These are phyloP conservation scores for Neurospora tetrasperma DNA, from an alignment of 495 filamentous ascomycete species.

Conservation along the genomic window DNA sequence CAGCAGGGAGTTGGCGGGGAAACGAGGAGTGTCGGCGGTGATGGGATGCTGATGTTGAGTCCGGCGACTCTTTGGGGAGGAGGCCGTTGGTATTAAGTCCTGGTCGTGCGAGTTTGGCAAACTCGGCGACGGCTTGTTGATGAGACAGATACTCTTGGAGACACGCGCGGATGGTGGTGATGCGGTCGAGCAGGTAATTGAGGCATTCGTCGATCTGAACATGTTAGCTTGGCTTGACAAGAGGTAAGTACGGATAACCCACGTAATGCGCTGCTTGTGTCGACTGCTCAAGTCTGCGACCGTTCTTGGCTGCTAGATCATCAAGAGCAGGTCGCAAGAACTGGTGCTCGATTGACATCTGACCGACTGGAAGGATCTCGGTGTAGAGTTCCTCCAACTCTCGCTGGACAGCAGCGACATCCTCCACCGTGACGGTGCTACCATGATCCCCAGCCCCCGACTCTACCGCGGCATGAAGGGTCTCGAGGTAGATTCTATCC, in stretches of 20 bases:
- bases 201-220: slow-evolving; percentile 27
- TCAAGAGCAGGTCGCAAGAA: slow-evolving; percentile 46
- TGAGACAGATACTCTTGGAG: slow-evolving; percentile 22
- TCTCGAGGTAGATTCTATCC: slow-evolving; percentile 37
- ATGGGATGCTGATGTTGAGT: not conserved
- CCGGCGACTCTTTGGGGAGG: not conserved
- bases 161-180: slow-evolving; percentile 15
- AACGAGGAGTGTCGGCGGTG: slow-evolving; percentile 8
- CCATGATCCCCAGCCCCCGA: slow-evolving; percentile 4
- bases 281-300: slow-evolving; percentile 25
- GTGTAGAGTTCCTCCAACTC: slow-evolving; percentile 54
- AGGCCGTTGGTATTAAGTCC: slow-evolving; percentile 12
- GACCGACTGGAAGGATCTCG: slow-evolving; percentile 51
- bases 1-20: not conserved
- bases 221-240: too few species aligned
- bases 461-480: slow-evolving; percentile 18
- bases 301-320: slow-evolving; percentile 25
- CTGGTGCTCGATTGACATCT: slow-evolving; percentile 52
- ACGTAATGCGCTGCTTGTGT: slow-evolving; percentile 33
- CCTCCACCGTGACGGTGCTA: slow-evolving; percentile 7
- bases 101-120: slow-evolving; percentile 17
- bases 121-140: slow-evolving; percentile 18
- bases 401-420: slow-evolving; percentile 38
- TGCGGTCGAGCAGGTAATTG: slow-evolving; percentile 27
- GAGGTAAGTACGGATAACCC: slow-evolving; percentile 2